Evolutionary conservation across 2,329 filamentous ascomycete species (phyloP), one percentile per base, ranked within the genome.

Genomic region (Claviceps quebecensis): DNA sequence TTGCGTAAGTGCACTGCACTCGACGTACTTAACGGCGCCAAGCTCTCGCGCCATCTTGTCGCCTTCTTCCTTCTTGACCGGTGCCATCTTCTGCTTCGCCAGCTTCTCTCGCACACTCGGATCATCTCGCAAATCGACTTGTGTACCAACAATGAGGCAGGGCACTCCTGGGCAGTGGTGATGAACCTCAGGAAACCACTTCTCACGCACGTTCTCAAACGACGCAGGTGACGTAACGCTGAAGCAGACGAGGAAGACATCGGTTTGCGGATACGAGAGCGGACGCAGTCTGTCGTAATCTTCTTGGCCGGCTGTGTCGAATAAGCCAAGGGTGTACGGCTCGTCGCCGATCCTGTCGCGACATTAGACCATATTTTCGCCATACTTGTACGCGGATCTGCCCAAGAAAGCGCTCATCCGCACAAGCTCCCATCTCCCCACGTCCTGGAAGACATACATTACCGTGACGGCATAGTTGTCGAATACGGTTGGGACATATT

Each of bases 391-490:
- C 11, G 17, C 11, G 2, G 1, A 3, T 46, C 22, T 14, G 16
- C 29, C 22, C 43, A 26, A 11, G 2, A 29, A 26, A 16, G 41
- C 16, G 6, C 13, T 16, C 16, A 11, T 14, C 14, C 23, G 26
- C 6, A 11, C 8, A 13, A 23, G 4, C 37, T 45, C 61, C 55
- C 11, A 52, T 34, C 29, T 34, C 9, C 29, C 3, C 29, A 11
- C 29, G 29, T 11, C 29, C 29, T 34, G 9, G 9, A 34, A 34
- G 29, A 84, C 89, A 83, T 78, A 96, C 93, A 98, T 98, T 60
- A 98, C 93, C 59, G 93, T 98, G 68, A 98, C 93, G 53, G 93
- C 93, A 79, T 98, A 98, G 74, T 98, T 98, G 72, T 98, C 93
- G 71, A 98, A 98, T 57, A 98, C 93, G 34, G 93, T 98, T 49